A percentile compares a stretch with the other conserved stretches of the same genome.
phyloP scores from a whole-genome alignment of 352 stramenopile genomes.

The Phytophthora sojae region DNA sequence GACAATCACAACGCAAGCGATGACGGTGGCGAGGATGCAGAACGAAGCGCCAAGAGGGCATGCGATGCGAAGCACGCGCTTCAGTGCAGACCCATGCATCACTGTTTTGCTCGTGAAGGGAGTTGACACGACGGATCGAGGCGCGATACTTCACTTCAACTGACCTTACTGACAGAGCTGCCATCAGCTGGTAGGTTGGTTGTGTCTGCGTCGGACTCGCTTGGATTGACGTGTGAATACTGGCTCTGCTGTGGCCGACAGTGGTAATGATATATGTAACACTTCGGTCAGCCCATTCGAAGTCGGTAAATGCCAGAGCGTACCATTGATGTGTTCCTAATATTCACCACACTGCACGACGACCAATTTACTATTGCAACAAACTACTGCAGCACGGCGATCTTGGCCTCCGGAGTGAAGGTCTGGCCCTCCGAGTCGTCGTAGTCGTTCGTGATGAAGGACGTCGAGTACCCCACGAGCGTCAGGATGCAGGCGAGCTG shows the following conservation, averaged over 20 bases:
- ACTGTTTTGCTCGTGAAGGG: not conserved
- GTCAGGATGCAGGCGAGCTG: constrained; percentile 78
- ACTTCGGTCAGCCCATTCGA: not conserved
- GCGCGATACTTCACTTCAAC: not conserved
- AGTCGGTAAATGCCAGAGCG: not conserved
- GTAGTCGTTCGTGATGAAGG: constrained; percentile 73
- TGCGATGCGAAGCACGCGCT: constrained; percentile 13
- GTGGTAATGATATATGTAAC: too few species aligned
- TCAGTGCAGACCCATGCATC: constrained; percentile 4
- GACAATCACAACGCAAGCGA: constrained; percentile 52
- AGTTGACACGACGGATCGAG: not conserved
- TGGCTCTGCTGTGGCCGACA: too few species aligned
- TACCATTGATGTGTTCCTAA: constrained; percentile 1
- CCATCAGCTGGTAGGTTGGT: too few species aligned
- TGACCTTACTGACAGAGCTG: not conserved
- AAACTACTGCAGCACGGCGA: constrained; percentile 34
- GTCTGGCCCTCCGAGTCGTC: constrained; percentile 35
- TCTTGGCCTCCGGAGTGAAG: constrained; percentile 42
- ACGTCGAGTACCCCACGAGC: constrained; percentile 75
- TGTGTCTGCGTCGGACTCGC: too few species aligned
- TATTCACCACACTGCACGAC: constrained; percentile 3
- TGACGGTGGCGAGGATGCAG: constrained; percentile 41
- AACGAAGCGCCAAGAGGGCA: constrained; percentile 17
- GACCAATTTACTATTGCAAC: constrained; percentile 15
- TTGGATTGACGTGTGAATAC: too few species aligned